phyloP scores from a whole-genome alignment of 805 yeast genomes.

The Sugiyamaella marilandica region DNA sequence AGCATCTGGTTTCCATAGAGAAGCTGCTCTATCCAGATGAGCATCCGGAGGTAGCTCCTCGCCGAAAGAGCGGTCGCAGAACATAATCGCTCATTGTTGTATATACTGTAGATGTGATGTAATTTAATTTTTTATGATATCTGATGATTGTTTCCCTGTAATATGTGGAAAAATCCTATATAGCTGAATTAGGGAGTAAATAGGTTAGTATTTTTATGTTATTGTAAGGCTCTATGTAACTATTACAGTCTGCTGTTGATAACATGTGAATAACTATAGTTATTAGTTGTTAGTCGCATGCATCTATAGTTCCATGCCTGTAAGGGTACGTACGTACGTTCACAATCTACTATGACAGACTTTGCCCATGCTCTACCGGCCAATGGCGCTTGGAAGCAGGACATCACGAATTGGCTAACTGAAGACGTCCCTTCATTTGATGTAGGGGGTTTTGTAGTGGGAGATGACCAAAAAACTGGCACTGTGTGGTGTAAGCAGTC shows the following conservation, averaged over 20 bases:
- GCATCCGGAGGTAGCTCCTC: not conserved
- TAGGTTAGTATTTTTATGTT: too few species aligned
- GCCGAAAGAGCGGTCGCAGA: not conserved
- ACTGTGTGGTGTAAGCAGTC: constrained; percentile 73
- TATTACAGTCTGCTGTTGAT: too few species aligned
- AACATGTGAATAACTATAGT: too few species aligned
- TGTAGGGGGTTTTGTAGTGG: constrained; percentile 94
- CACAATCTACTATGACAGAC: not conserved
- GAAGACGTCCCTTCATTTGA: constrained; percentile 95
- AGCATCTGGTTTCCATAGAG: constrained; percentile 79
- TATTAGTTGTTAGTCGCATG: too few species aligned
- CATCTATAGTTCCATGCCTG: too few species aligned
- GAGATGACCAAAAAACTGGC: constrained; percentile 64
- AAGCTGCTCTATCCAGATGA: constrained; percentile 38
- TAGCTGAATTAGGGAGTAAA: too few species aligned
- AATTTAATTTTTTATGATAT: not conserved
- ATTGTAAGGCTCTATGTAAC: too few species aligned
- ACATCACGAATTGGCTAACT: constrained; percentile 65
- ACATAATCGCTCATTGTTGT: not conserved
- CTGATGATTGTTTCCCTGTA: too few species aligned
- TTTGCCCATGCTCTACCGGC: constrained; percentile 49
- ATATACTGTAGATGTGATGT: constrained; percentile 1
- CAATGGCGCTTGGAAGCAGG: constrained; percentile 76
- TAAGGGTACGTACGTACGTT: too few species aligned
- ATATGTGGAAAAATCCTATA: too few species aligned